Conservation (phyloP, 2,329 filamentous ascomycete genomes). For the Zymoseptoria crescenta region DNA sequence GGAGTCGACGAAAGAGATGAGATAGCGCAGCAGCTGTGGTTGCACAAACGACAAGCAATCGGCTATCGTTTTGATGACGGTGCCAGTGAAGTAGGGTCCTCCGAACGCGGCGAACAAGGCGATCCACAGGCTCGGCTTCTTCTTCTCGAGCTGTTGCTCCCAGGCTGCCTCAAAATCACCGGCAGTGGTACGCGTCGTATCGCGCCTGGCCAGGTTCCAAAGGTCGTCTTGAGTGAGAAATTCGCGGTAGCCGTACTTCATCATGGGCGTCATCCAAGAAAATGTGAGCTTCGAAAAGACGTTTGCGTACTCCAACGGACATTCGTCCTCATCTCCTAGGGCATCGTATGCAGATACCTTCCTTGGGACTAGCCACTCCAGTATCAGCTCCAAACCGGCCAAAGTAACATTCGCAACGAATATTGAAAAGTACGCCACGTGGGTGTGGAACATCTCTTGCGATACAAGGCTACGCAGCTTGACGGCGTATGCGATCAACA, state of each 20-base stretch:
- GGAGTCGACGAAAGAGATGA: constrained; percentile 79
- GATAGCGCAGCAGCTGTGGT: constrained; percentile 75
- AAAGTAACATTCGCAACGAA: constrained; percentile 67
- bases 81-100: constrained; percentile 70
- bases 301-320: constrained; percentile 81
- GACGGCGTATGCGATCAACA: constrained; percentile 67
- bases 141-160: constrained; percentile 64
- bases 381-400: constrained; percentile 59
- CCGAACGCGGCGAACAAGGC: constrained; percentile 79
- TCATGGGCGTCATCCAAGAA: constrained; percentile 97
- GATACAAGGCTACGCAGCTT: constrained; percentile 82
- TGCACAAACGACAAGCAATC: constrained; percentile 82
- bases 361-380: constrained; percentile 87
- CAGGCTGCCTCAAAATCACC: constrained; percentile 65
- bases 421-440: constrained; percentile 66
- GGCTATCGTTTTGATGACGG: constrained; percentile 81
- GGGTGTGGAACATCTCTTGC: constrained; percentile 60
- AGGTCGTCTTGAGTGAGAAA: constrained; percentile 91
- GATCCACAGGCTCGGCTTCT: constrained; percentile 74
- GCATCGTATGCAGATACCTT: constrained; percentile 61
- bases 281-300: constrained; percentile 92
- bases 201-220: constrained; percentile 77
- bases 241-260: constrained; percentile 87
- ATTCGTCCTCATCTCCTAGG: constrained; percentile 61
- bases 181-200: constrained; percentile 70